phyloP scores from a whole-genome alignment of 2,329 filamentous ascomycete species.

The Alternaria triticimaculans region DNA sequence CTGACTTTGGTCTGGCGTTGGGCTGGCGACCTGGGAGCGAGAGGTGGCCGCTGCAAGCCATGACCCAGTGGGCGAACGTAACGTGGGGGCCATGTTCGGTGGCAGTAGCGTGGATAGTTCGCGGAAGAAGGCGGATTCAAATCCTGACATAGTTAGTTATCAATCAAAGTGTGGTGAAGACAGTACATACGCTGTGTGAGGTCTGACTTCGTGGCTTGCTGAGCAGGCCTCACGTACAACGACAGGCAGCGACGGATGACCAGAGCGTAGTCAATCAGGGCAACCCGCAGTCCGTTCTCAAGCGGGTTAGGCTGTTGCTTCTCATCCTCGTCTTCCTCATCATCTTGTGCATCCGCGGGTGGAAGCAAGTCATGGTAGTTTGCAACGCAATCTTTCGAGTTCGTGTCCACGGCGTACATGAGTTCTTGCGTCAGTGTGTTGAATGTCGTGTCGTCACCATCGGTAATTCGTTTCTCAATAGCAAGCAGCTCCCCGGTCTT shows the following conservation, averaged over 20 bases:
- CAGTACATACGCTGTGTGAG: slow-evolving; percentile 67
- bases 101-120: slow-evolving; percentile 53
- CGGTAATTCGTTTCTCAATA: slow-evolving; percentile 75
- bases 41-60: slow-evolving; percentile 40
- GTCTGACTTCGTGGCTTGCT: slow-evolving; percentile 65
- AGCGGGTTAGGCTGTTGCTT: slow-evolving; percentile 60
- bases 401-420: slow-evolving; percentile 75
- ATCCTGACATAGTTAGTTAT: slow-evolving; percentile 42
- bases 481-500: slow-evolving; percentile 85
- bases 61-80: slow-evolving; percentile 44
- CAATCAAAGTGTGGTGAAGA: slow-evolving; percentile 11
- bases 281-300: slow-evolving; percentile 81
- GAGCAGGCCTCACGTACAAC: slow-evolving; percentile 69
- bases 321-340: slow-evolving; percentile 51
- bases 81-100: slow-evolving; percentile 30
- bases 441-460: slow-evolving; percentile 74
- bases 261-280: slow-evolving; percentile 86
- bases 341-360: slow-evolving; percentile 45
- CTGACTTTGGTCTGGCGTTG: slow-evolving; percentile 26
- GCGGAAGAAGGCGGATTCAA: slow-evolving; percentile 54
- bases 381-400: slow-evolving; percentile 77
- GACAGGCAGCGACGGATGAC: slow-evolving; percentile 82
- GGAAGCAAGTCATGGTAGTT: slow-evolving; percentile 79
- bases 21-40: slow-evolving; percentile 38
- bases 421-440: slow-evolving; percentile 77